Evolutionary conservation across 176 grass and related monocot genomes (phyloP), one percentile per base, ranked within the genome.

Genomic region (Carex kokanica): DNA sequence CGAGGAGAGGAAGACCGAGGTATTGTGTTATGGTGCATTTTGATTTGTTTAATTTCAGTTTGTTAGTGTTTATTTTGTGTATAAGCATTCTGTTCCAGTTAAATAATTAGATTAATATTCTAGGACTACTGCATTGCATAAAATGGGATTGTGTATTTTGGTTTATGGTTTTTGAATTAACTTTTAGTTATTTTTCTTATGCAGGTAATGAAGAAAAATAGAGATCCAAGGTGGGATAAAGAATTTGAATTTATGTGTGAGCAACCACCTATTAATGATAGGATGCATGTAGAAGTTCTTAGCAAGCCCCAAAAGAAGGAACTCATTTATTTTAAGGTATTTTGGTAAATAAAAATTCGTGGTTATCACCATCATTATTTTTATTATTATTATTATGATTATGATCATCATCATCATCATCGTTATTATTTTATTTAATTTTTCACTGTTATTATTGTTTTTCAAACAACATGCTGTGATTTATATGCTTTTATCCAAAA

Each of bases 1-100:
- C 31, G 93, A 99, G 61, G 86, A 89, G 80, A 95, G 60, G 77
- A 99, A 99, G 85, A 99, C 96, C 61, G 91, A 99, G 93, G 96
- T 99, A 88, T 7, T 53, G 5, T 40, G 18, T 64, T 82, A 45
- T 82, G 11, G 6, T 27, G 27, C 27, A 27, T 27, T 27, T 27
- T 27, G 27, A 27, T 27, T 27, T 27, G 27, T 27, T 27, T 27
- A 27, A 27, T 27, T 27, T 27, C 27, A 27, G 27, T 1, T 27
- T 27, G 27, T 27, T 27, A 27, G 27, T 27, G 27, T 27, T 27
- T 27, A 27, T 68, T 27, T 75, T 75, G 23, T 75, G 3, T 47
- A 17, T 43, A 47, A 72, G 38, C 68, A 52, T 27, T 43, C 49
- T 17, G 38, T 24, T 73, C n/a, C 41, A 23, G 69, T 36, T 49